Evolutionary conservation across 177 flowering plant species (phyloP), one percentile per base, ranked within the genome.

Genomic region (Vitis hybrid): DNA sequence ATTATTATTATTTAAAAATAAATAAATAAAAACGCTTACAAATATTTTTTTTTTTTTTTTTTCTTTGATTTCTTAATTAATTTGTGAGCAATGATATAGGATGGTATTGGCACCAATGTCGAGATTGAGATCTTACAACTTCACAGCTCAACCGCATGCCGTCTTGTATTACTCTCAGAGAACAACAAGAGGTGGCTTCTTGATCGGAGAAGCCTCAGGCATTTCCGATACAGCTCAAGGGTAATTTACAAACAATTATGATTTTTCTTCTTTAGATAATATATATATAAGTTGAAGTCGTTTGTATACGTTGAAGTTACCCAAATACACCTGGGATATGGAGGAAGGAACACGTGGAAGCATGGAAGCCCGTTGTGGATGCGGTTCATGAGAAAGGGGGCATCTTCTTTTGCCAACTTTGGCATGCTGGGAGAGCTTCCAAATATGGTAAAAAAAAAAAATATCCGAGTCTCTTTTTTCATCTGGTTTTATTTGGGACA

Each of bases 361-460:
- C 82, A 15, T 79, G 82, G 82, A 79, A 76, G 56, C 82, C 77
- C 1, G 70, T 79, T 59, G 79, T 79, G 34, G 48, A 70, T 10
- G 82, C 77, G 13, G 82, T 79, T 49, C 82, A 79, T 65, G 70
- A 57, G 13, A 76, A 79, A 60, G 82, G 79, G 4, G 77, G 75
- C 45, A 45, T 79, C 2, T 79, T 79, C 69, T 76, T 79, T 48
- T 79, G 82, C 26, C 75, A 67, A 17, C 66, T 74, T 19, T 69
- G 69, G 73, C 77, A 74, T 64, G 32, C 65, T 3, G 77, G 77
- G 55, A 74, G 77, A 62, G 69, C 18, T 50, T 74, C 69, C 1
- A n/a, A 69, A n/a, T 3, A 64, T 13, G 11, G 77, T 21, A 19
- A 19, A 19, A 21, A 21, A 21, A 21, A 21, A 21, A 21, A 21